Base-by-base conservation (phyloP, 1,284 basidiomycete species). In the Apiotrichum sp. region DNA sequence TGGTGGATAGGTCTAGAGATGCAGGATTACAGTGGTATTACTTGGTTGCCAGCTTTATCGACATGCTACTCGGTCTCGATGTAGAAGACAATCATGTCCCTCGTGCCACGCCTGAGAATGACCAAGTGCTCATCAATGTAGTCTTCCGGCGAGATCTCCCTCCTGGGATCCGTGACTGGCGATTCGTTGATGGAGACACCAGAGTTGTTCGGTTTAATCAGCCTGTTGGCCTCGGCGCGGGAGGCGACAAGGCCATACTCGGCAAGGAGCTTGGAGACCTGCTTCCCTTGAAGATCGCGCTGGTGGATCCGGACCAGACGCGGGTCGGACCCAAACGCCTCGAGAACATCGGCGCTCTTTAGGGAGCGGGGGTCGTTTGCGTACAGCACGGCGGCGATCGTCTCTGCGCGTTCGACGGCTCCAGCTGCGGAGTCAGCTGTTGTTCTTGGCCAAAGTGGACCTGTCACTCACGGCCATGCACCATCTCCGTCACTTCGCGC, bases 401-500 rank as follows among this genome's bases (percentile, higher is more conserved):
- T 78, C 55, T 81, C 77, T 2, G 88, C 88, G 50, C 79, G 80
- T 31, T 65, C 62, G 32, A 80, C 76, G 40, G 80, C 80, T 3
- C 69, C 59, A 14, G 62, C 79, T 80, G 72, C 3, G 40, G 40
- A 13, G 56, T 34, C 60, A 47, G 45, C 51, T 47, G 2, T 29
- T 29, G 29, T 29, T 3, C 29, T 29, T 29, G 29, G 29, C 29
- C 29, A 3, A 3, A 29, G 29, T 29, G 3, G 29, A 29, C 29
- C 29, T 29, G 53, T 57, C 16, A 47, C 81, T 51, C 69, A 92
- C 90, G 71, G 50, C 85, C 83, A 68, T 97, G 93, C 4, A 95
- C 84, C 55, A 98, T 81, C 61, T 88, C 83, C 0, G 92, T 96
- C 6, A 96, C 85, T 75, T 98, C 92, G 7, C 82, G 79, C 6